Base-by-base conservation (phyloP, 176 grass and related monocot genomes). In the Oropetium thomaeum region DNA sequence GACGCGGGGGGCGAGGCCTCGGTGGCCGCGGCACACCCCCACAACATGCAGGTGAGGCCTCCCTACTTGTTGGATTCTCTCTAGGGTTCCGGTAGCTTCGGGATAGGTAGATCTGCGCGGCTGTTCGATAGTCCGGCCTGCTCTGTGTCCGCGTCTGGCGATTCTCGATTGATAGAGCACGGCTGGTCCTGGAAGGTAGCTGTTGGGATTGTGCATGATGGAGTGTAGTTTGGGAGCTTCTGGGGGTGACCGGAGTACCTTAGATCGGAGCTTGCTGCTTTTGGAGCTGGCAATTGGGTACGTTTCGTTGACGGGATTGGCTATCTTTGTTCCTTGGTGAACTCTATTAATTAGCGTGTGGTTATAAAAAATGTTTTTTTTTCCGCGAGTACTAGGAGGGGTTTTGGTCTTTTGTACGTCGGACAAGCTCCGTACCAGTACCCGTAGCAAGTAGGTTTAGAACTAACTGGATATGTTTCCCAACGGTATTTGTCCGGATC, bases 41-140 rank as follows among this genome's bases (percentile, higher is more conserved):
- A 63, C 81, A 64, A 58, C 55, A 80, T 88, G 86, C 62, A 88
- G 86, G 86, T 88, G 64, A 80, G 64, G 34, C 27, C 42, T 34
- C 44, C 49, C 26, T 14, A 17, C 75, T 88, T 30, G 69, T 62
- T 19, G 44, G 69, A 19, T 78, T 67, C 62, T 74, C 33, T 35
- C 28, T 69, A 69, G 43, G 53, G 62, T 79, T 38, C 75, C 34
- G 8, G 53, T 60, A 74, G 45, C 81, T 75, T 52, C 53, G 35
- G 31, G 74, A 37, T 49, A 10, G 27, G 52, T 53, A 73, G 85
- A 88, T 88, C 86, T 75, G 77, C 75, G 16, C 62, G 22, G 45
- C 65, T 37, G 12, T 25, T 34, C 30, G 79, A 42, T 78, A 43
- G 52, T 11, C 42, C 41, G 55, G 25, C 53, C 27, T 22, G 70